Base-by-base conservation (phyloP, 495 filamentous ascomycete species). In the Recurvomyces mirabilis region DNA sequence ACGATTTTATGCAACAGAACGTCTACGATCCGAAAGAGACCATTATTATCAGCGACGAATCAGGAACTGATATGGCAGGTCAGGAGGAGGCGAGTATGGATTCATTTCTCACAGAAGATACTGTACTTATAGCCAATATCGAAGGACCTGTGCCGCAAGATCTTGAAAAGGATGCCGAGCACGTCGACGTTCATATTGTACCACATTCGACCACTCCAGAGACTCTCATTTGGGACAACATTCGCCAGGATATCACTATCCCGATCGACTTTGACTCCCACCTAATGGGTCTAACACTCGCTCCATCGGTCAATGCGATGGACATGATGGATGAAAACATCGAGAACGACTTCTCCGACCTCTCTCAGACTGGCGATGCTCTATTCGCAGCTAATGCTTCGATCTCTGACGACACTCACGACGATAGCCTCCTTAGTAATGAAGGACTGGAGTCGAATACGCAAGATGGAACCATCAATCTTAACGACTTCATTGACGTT, bases 401-500 rank as follows among this genome's bases (percentile, higher is more conserved):
- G 20, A 15, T 32, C 5, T 18, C 5, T 12, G 34, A 39, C 1
- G 5, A 2, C 25, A 15, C 4, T 15, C n/a, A n/a, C n/a, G n/a
- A n/a, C n/a, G 43, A 38, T 14, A 5, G 10, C 4, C 22, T 13
- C 14, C 12, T 10, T 25, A 2, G 4, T 20, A 17, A n/a, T 22
- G 39, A 19, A 12, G 28, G 38, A 12, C 25, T 36, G 13, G 29
- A 13, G 3, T 19, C 3, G 2, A 5, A 24, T 9, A 12, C 20
- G 18, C 23, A 4, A 20, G 38, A 34, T 24, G 32, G 1, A 30
- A 49, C 51, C 1, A n/a, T 54, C 20, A 46, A 54, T 29, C 21
- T 54, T 19, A 50, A 31, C 28, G 51, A 54, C 17, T 54, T 50
- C 41, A 24, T 54, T 15, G 51, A 54, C 26, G 10, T 54, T 13